These are phyloP conservation scores for Colletotrichum falcatum DNA, from an alignment of 2,329 filamentous ascomycete species.

Conservation along the genomic window DNA sequence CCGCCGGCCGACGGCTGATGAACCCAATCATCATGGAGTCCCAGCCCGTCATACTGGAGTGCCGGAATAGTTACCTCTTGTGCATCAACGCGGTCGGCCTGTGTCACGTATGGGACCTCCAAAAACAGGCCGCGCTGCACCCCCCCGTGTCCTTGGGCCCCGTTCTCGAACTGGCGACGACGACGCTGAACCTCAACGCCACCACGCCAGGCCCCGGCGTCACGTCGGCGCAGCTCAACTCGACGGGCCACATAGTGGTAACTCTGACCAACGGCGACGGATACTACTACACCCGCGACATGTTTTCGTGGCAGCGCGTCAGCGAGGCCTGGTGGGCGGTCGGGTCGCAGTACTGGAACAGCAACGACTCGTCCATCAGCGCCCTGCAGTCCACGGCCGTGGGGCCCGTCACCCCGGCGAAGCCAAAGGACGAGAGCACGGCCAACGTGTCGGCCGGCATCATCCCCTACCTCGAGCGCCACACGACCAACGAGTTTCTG, in stretches of 20 bases:
- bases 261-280: constrained; percentile 95
- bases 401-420: constrained; percentile 65
- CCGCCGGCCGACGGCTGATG: constrained; percentile 86
- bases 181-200: constrained; percentile 80
- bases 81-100: constrained; percentile 90
- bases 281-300: constrained; percentile 85
- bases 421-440: constrained; percentile 58
- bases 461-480: constrained; percentile 91
- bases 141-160: constrained; percentile 91
- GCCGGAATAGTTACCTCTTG: constrained; percentile 87
- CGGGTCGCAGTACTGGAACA: constrained; percentile 99
- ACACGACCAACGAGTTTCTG: constrained; percentile 92
- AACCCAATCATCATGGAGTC: constrained; percentile 90
- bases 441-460: constrained; percentile 87
- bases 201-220: constrained; percentile 84
- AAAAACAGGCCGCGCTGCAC: constrained; percentile 84
- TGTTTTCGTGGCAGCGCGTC: constrained; percentile 95
- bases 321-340: constrained; percentile 99
- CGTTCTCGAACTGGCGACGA: constrained; percentile 86
- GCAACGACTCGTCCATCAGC: constrained; percentile 88
- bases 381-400: constrained; percentile 80
- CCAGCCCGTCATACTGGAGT: constrained; percentile 94
- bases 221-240: constrained; percentile 92
- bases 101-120: constrained; percentile 94
- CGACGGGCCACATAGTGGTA: constrained; percentile 86